Conservation (phyloP, 192 early-diverging fungal genomes). For the Coemansia sp. region DNA sequence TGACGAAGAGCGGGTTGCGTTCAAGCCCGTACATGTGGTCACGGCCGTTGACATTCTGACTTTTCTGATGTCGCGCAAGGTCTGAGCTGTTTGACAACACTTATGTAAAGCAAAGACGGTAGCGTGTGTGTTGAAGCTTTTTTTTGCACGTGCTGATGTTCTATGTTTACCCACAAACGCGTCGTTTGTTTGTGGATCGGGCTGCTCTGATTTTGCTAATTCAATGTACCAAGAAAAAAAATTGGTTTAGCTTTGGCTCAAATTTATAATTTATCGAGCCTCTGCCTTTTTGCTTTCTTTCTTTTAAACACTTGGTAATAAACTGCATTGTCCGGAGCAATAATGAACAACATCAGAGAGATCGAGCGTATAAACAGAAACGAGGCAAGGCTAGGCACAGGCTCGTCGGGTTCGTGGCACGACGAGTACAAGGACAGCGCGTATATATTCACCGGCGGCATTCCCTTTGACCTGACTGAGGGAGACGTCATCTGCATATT, state of each 20-base stretch:
- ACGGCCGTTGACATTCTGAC: conserved; percentile 93
- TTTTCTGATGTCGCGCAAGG: conserved; percentile 66
- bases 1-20: conserved; percentile 59
- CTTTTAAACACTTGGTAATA: background rate
- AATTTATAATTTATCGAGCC: background rate
- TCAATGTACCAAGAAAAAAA: too few relatives aligned
- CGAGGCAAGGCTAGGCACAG: conserved; percentile 59
- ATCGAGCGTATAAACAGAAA: conserved; percentile 78
- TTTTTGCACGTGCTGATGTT: background rate
- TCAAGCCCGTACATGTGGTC: conserved; percentile 74
- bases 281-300: background rate
- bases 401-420: conserved; percentile 70
- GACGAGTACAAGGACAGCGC: conserved; percentile 86
- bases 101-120: too few relatives aligned
- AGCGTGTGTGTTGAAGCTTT: too few relatives aligned
- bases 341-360: conserved; percentile 77
- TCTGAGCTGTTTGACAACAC: background rate
- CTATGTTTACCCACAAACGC: background rate
- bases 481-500: conserved; percentile 92
- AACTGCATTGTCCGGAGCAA: background rate
- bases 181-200: background rate
- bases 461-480: conserved; percentile 83
- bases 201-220: background rate
- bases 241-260: too few relatives aligned
- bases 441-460: conserved; percentile 84